Base-by-base conservation (phyloP, 148 eudicot genomes). In the Euryodendron excelsum region DNA sequence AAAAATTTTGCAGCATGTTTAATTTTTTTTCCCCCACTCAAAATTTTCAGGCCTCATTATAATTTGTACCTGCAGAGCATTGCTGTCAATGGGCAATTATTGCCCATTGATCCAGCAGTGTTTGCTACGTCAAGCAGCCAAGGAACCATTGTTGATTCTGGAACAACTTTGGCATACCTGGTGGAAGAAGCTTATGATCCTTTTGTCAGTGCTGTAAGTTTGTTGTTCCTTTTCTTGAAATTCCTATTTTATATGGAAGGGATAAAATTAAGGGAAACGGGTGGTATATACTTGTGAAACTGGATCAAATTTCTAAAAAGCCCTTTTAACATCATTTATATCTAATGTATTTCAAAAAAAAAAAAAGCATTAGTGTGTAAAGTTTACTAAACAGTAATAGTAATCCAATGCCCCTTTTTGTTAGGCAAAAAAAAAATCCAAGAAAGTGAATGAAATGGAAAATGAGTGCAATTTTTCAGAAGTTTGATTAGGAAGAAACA, bases 101-200 rank as follows among this genome's bases (percentile, higher is more conserved):
- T 96, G 83, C 87, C 97, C 41, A 88, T 96, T 80, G 91, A 91
- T 74, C 82, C 87, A 78, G 78, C 82, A 74, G 99, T 86, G 48
- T 90, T 96, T 86, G 80, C 86, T 61, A 93, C 99, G 73, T 91
- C 98, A 47, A 87, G 71, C 77, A 86, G 79, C 81, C 82, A 83
- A 79, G 99, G 99, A 79, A 93, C 98, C 74, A 93, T 96, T 55
- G 87, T 96, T 72, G 99, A 96, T 84, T 87, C 99, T 62, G 99
- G 99, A 85, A 96, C 99, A 61, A 96, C 99, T 56, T 85, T 93
- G 86, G 88, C 98, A 64, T 96, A 93, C 77, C 89, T 96, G 33
- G 90, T 93, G 52, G 98, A 88, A 87, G 98, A 86, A 81, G 98
- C 94, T 72, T 96, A 88, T 85, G 91, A 90, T 70, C 93, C 97